Evolutionary conservation across 352 stramenopile species (phyloP), one percentile per base, ranked within the genome.

Genomic region (Phytophthora syringae): DNA sequence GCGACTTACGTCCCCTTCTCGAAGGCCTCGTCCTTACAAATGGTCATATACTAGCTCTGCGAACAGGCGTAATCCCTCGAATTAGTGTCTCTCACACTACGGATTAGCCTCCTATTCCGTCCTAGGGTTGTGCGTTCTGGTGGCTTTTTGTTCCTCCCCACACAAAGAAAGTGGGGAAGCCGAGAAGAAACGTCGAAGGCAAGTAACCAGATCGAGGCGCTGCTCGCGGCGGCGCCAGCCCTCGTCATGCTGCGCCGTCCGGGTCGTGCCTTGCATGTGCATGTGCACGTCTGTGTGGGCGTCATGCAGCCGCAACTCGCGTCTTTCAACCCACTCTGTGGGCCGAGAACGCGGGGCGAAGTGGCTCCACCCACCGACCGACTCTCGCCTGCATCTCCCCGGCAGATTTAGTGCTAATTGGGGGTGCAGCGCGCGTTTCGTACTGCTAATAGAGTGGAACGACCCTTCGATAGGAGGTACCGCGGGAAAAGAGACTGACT

Each of bases 131-230:
- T 27, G 62, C 32, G 15, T 42, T 11, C 15, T 15, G 11, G 7
- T 34, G 18, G 39, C 58, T 56, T 51, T 64, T 67, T 74, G 60
- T 69, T 77, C 70, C 52, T 56, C 62, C 64, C 64, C 44, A 64
- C 62, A 73, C 56, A 76, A 72, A 76, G 69, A 76, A 72, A 72
- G 63, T 65, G 40, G 47, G 58, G 30, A 79, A 72, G 60, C 44
- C 53, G 56, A 74, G 67, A 74, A 74, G 62, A 79, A 74, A 70
- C 71, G 62, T 70, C 62, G 50, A 70, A 78, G 61, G 70, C 61
- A 78, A 78, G 70, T 78, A 61, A 60, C 47, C 37, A 49, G 53
- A 60, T 64, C 18, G 12, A 52, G 43, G 28, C 39, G 32, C 7
- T 10, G 43, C 10, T 32, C 12, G 39, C 21, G 42, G 34, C 18